These are phyloP conservation scores for Guillardia theta DNA, from an alignment of 78 protist species.

Conservation along the genomic window DNA sequence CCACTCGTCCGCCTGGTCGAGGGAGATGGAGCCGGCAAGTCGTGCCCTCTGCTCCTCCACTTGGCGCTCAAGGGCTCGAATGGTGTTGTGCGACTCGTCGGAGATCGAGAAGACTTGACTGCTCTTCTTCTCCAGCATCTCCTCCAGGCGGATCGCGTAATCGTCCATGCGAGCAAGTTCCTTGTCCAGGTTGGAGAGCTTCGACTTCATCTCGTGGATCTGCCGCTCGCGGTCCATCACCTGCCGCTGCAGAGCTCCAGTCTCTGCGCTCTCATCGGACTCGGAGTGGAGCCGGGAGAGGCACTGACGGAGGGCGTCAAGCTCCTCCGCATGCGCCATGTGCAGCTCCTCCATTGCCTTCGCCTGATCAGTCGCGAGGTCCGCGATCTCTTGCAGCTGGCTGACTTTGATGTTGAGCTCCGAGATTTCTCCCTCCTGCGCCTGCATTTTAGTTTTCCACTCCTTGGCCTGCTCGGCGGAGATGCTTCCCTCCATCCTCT, in stretches of 20 bases:
- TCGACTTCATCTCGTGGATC: background rate
- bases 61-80: background rate
- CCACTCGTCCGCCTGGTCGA: conserved; percentile 38
- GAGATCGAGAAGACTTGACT: background rate
- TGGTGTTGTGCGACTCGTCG: background rate
- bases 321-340: background rate
- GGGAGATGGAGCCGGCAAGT: background rate
- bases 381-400: background rate
- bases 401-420: background rate
- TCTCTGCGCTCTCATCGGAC: background rate
- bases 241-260: background rate
- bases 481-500: background rate
- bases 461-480: background rate
- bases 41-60: background rate
- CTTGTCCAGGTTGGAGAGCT: background rate
- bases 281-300: background rate
- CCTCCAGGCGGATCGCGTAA: conserved; percentile 3
- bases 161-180: conserved; percentile 29
- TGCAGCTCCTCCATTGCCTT: conserved; percentile 39
- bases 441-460: background rate
- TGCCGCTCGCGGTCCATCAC: background rate
- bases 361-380: conserved; percentile 11
- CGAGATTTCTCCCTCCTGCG: background rate
- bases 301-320: background rate
- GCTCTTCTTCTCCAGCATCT: background rate